These are phyloP conservation scores for Solanum hybrid DNA, from an alignment of 305 asterid genomes.

Conservation along the genomic window DNA sequence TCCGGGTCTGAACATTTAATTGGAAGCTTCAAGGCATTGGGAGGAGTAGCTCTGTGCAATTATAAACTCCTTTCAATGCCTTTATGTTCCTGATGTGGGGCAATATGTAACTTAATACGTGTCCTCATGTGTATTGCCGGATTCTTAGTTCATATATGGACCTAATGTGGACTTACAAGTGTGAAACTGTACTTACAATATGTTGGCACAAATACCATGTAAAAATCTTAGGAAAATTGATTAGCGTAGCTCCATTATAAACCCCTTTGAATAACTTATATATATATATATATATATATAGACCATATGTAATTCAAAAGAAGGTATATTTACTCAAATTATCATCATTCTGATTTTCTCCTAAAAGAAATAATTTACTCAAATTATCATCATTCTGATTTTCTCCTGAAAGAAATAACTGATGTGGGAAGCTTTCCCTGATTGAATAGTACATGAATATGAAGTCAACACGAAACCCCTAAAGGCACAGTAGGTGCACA, in stretches of 20 bases:
- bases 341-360: background rate
- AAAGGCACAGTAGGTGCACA: background rate
- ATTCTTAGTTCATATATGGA: background rate
- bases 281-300: background rate
- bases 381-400: background rate
- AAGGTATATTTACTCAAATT: background rate
- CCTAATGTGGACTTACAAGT: background rate
- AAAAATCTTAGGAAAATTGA: background rate
- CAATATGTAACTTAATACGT: background rate
- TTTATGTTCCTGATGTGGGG: background rate
- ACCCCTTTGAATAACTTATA: background rate
- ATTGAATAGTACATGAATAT: background rate
- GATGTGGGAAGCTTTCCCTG: background rate
- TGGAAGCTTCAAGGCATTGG: background rate
- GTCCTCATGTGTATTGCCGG: background rate
- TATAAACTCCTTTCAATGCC: background rate
- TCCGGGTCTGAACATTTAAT: background rate
- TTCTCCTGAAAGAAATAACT: constrained; percentile 3
- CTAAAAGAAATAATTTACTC: constrained; percentile 1
- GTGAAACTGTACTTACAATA: background rate
- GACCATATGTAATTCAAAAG: background rate
- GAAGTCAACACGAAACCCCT: background rate
- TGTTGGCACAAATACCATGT: background rate
- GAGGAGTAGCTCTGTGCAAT: background rate
- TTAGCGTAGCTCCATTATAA: background rate